A percentile compares a stretch with the other conserved stretches of the same genome.
phyloP scores from a whole-genome alignment of 352 stramenopile species.

The Globisporangium yorkense region DNA sequence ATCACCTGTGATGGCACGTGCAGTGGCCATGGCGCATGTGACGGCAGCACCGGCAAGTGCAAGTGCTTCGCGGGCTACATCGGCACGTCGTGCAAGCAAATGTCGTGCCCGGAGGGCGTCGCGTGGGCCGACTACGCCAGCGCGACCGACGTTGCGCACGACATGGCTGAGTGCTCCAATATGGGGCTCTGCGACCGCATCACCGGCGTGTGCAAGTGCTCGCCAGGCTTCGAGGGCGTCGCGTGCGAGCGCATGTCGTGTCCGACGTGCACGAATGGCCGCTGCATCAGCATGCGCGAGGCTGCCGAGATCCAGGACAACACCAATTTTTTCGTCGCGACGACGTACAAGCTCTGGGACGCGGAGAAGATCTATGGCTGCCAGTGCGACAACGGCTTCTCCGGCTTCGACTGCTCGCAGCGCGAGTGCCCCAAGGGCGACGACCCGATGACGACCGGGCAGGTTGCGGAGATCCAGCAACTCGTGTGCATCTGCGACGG shows the following conservation, averaged over 20 bases:
- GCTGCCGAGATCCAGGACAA: constrained; percentile 47
- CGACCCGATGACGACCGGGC: constrained; percentile 43
- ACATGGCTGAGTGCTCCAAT: constrained; percentile 76
- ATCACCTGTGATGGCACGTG: constrained; percentile 77
- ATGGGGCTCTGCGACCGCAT: constrained; percentile 79
- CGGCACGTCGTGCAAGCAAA: constrained; percentile 53
- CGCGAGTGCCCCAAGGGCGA: constrained; percentile 54
- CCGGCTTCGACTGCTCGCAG: constrained; percentile 56
- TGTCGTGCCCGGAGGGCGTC: constrained; percentile 36
- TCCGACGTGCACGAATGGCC: constrained; percentile 52
- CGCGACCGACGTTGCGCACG: constrained; percentile 61
- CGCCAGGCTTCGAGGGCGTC: constrained; percentile 55
- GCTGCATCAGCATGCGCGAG: constrained; percentile 70
- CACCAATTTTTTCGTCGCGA: constrained; percentile 59
- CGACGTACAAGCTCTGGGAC: constrained; percentile 64
- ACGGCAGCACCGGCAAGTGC: constrained; percentile 56
- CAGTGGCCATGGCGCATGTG: constrained; percentile 61
- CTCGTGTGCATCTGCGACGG: constrained; percentile 46
- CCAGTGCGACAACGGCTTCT: constrained; percentile 64
- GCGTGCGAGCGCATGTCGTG: constrained; percentile 74
- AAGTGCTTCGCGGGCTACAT: constrained; percentile 75
- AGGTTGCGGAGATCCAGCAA: constrained; percentile 36
- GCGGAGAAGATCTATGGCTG: constrained; percentile 76
- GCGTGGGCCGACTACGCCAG: constrained; percentile 66
- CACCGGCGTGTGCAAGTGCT: constrained; percentile 53